These are phyloP conservation scores for Chlamydomonas incerta DNA, from an alignment of 139 green algal species.

Conservation along the genomic window DNA sequence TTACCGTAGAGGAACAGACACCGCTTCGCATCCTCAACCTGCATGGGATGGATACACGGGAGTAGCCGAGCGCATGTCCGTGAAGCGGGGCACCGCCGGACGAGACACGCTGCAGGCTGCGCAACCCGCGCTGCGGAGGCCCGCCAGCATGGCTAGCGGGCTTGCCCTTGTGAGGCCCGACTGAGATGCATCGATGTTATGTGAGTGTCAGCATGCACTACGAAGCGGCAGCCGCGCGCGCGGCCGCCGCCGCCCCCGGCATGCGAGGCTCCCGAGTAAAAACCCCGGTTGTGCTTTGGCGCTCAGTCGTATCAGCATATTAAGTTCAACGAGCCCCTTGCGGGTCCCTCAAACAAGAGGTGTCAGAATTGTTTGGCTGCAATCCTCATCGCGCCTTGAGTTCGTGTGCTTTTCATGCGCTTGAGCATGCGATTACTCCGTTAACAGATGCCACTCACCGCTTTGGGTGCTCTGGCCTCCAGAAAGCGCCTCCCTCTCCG, in stretches of 20 bases:
- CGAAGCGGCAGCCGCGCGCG: too few species aligned
- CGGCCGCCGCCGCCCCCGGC: too few species aligned
- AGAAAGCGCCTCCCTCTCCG: conserved; percentile 72
- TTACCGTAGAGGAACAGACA: conserved; percentile 79
- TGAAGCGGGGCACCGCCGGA: too few species aligned
- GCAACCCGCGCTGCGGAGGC: too few species aligned
- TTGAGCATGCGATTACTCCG: too few species aligned
- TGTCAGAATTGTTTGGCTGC: conserved; percentile 52
- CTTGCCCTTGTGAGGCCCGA: background rate
- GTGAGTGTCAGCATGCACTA: background rate
- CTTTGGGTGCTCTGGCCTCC: conserved; percentile 81
- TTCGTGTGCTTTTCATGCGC: background rate
- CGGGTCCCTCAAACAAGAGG: conserved; percentile 40
- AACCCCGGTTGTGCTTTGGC: background rate
- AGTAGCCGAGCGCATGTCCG: too few species aligned
- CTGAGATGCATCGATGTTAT: background rate
- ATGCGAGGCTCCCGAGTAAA: too few species aligned
- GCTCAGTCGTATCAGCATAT: conserved; percentile 36
- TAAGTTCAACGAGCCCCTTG: conserved; percentile 24
- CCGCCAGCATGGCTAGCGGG: too few species aligned
- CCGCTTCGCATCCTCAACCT: conserved; percentile 86
- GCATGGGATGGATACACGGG: background rate
- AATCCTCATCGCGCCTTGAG: conserved; percentile 2
- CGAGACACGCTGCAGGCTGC: too few species aligned
- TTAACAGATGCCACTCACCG: conserved; percentile 62